phyloP scores from a whole-genome alignment of 768 basidiomycete genomes.

The Rickenella mellea region DNA sequence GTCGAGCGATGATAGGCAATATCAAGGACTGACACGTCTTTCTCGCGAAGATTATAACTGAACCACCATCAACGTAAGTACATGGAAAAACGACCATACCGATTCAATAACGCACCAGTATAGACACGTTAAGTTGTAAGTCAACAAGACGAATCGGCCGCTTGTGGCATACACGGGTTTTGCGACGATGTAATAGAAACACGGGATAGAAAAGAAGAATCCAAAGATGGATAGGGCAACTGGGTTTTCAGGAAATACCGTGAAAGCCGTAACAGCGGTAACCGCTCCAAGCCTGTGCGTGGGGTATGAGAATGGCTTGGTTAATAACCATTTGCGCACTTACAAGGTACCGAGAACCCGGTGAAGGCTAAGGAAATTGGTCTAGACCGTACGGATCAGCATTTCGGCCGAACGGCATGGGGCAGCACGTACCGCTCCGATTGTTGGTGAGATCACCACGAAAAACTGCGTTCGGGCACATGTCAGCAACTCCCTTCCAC shows the following conservation, averaged over 20 bases:
- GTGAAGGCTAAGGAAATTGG: conserved; percentile 77
- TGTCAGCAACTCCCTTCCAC: conserved; percentile 5
- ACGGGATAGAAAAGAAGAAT: conserved; percentile 84
- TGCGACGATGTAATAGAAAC: conserved; percentile 83
- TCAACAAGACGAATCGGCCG: conserved; percentile 73
- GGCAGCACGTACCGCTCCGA: conserved; percentile 59
- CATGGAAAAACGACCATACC: conserved; percentile 9
- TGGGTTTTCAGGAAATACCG: conserved; percentile 67
- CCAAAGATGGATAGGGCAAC: conserved; percentile 73
- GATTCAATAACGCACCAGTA: conserved; percentile 22
- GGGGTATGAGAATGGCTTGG: not conserved
- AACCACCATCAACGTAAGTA: conserved; percentile 33
- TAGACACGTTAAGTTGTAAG: conserved; percentile 75
- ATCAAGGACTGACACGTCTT: conserved; percentile 48
- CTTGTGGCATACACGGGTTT: conserved; percentile 69
- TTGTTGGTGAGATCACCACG: conserved; percentile 85
- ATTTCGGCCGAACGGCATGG: conserved; percentile 2
- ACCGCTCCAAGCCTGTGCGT: conserved; percentile 60
- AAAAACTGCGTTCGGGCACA: conserved; percentile 46
- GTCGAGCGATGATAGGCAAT: conserved; percentile 73
- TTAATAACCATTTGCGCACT: conserved; percentile 15
- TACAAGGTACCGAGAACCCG: conserved; percentile 82
- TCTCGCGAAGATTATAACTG: conserved; percentile 74
- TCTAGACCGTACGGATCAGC: conserved; percentile 31
- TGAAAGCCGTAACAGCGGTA: conserved; percentile 64